Evolutionary conservation across 23 red algal species (phyloP), one percentile per base, ranked within the genome.

Genomic region (Gracilaria domingensis): DNA sequence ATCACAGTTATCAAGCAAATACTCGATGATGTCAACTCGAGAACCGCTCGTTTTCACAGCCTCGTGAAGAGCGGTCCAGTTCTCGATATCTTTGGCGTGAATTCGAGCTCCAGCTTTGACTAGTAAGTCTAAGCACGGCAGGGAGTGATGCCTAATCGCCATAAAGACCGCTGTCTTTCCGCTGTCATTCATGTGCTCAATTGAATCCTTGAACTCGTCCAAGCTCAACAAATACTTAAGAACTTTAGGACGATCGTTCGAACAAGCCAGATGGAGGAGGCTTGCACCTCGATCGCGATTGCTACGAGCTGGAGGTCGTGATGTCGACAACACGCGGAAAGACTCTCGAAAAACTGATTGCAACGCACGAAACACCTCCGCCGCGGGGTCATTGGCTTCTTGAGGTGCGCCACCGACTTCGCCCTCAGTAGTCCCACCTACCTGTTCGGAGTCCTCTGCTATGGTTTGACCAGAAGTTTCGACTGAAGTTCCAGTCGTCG

Each of bases 181-280:
- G 47, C 83, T 86, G 47, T 86, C 83, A 57, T 86, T 74, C 83
- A 86, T 86, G 64, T 86, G 59, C 47, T 86, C 83, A 14, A 86
- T 73, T 17, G 39, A 34, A 38, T 86, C 45, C 24, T 32, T 25
- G 47, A 86, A 86, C 66, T 86, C 83, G 11, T 49, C 33, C 25
- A 86, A 42, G 0, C 36, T 53, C 39, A 86, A 67, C 25, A 74
- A 51, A 57, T 86, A 66, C 23, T 28, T 18, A 38, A 86, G 66
- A 75, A 86, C 50, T 23, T 69, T 30, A 42, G 83, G 83, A 57
- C 30, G 83, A 42, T 42, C 61, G 66, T 86, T 70, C 12, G 83
- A 25, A 36, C 83, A 86, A 54, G 83, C 83, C 21, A 86, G 57
- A 42, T 86, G 83, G 12, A 86, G 49, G 25, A 86, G 66, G 30